Base-by-base conservation (phyloP, 1,139 yeast genomes). In the Yamadazyma jaroonii region DNA sequence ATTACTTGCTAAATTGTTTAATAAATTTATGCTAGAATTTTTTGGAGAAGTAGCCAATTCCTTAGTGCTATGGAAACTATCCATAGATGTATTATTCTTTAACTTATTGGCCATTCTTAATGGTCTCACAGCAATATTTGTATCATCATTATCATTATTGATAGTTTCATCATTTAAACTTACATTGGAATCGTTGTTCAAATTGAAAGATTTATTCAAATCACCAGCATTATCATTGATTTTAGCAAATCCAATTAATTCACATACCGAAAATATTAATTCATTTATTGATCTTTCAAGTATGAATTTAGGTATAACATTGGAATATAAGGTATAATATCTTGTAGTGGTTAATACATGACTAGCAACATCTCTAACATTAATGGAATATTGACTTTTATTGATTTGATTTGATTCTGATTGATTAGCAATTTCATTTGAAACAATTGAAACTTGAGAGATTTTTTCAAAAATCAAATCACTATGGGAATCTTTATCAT, bases 241-340 rank as follows among this genome's bases (percentile, higher is more conserved):
- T 22, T 48, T 48, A 11, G 40, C 29, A 23, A 36, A 37, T 12
- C 46, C 42, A 23, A 85, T 61, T 42, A 86, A 71, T 48, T 86
- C 95, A 53, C 90, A 81, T 10, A 88, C 74, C 1, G 89, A 72
- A 51, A 82, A 83, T 10, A 82, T 72, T 32, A 90, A 64, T 53
- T 89, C 96, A 25, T 87, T 77, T 9, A 88, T 67, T 0, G 97
- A 84, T 20, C 90, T 79, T 59, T 88, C 87, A 28, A 90, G 71
- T 8, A 89, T 74, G 25, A 85, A 67, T 39, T 74, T 74, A 1
- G 97, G 97, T 37, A 88, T 63, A 10, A 86, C 54, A 7, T 74
- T 74, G 5, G 76, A 67, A 44, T 85, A 81, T 6, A 80, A 64
- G 1, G 87, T 80, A 57, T 70, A 86, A 55, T 88, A 88, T 52